Conservation (phyloP, 208 protist species). For the Naegleria fowleri region DNA sequence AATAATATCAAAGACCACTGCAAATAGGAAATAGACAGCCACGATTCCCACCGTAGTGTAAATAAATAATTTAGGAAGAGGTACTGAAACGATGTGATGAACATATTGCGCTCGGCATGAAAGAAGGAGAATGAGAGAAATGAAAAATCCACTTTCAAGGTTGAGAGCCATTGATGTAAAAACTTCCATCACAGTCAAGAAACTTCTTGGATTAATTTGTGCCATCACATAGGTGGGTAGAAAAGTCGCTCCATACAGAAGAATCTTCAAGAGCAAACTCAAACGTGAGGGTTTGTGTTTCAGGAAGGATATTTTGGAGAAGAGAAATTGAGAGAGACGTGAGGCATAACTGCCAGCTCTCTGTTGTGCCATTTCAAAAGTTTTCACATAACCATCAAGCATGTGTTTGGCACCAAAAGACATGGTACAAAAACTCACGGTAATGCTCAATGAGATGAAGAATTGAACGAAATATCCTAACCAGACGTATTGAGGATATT, state of each 20-base stretch:
- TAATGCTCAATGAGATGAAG: slow-evolving; percentile 51
- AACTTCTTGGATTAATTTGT: not conserved
- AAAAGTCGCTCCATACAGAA: not conserved
- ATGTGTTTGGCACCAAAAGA: slow-evolving; percentile 52
- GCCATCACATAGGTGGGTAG: not conserved
- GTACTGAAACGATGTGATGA: not conserved
- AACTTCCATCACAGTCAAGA: not conserved
- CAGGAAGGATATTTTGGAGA: not conserved
- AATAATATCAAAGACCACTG: not conserved
- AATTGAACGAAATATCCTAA: slow-evolving; percentile 44
- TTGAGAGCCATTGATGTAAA: slow-evolving; percentile 1
- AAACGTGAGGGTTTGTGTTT: not conserved
- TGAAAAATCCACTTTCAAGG: not conserved
- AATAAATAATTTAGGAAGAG: not conserved
- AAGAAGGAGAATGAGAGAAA: not conserved
- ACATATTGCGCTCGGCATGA: not conserved
- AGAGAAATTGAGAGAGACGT: not conserved
- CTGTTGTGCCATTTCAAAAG: not conserved
- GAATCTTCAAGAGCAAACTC: not conserved
- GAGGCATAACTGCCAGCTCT: not conserved
- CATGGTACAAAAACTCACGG: slow-evolving; percentile 51
- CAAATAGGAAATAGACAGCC: not conserved
- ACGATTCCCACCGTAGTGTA: not conserved
- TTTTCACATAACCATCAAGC: slow-evolving; percentile 41
- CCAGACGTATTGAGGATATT: slow-evolving; percentile 45